Base-by-base conservation (phyloP, 1,284 basidiomycete genomes). In the Tylopilus sp. region DNA sequence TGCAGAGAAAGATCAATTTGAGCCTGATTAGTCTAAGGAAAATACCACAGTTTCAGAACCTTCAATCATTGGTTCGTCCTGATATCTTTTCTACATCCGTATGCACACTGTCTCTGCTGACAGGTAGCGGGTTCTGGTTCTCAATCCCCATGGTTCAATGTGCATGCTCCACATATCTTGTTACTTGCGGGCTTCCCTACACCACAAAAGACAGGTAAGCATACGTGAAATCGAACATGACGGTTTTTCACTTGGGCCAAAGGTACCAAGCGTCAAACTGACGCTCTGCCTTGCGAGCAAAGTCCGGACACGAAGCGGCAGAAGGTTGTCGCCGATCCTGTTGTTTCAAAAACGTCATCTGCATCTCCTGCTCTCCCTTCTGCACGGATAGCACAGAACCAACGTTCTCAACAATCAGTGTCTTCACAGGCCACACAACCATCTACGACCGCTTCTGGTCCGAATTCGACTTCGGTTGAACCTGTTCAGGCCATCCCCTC, bases 1-100 rank as follows among this genome's bases (percentile, higher is more conserved):
- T 29, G 12, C 53, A 88, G 86, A 71, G 84, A 56, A 77, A 79
- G 46, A 84, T 88, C 44, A 69, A 78, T 52, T 70, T 79, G 45
- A 85, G 72, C 54, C 70, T 77, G 25, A 74, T 88, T 9, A 69
- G 73, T 29, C 60, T 81, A 1, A 63, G 64, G 31, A 71, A 70
- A 28, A 68, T 80, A 47, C 70, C 75, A 7, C 71, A 71, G 33
- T 76, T 84, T 43, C 53, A 72, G 16, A 75, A 84, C 36, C 61
- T 86, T 15, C 74, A 81, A 49, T 63, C 72, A 29, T 69, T 72
- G 34, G 82, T 82, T 63, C 15, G 76, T 69, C 15, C 26, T 41
- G 30, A 6, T 45, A 42, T 42, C 4, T 34, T 18, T 37, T 26
- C 35, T 35, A 4, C 40, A 21, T 26, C 15, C 15, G 13, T 28